Evolutionary conservation across 371 early-diverging fungal species (phyloP).

Genomic region (Lichtheimia corymbifera): DNA sequence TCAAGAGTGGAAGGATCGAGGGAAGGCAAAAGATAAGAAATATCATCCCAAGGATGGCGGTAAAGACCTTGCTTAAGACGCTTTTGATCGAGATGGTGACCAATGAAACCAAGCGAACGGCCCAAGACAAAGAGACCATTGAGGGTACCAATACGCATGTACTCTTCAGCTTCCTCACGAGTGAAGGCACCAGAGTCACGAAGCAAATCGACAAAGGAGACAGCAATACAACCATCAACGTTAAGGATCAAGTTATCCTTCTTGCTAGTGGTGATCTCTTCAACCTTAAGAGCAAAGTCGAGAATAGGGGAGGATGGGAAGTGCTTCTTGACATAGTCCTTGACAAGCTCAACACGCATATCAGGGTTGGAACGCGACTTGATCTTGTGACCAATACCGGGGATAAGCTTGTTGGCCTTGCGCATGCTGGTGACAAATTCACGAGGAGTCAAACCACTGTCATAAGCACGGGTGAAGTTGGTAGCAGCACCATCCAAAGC

Average conservation of each 20-base stretch:
- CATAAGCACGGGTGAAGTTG: conserved; percentile 87
- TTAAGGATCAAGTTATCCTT: conserved; percentile 98
- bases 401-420: conserved; percentile 87
- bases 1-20: conserved; percentile 49
- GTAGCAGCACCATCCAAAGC: conserved; percentile 96
- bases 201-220: conserved; percentile 94
- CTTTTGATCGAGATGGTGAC: conserved; percentile 97
- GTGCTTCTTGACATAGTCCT: conserved; percentile 86
- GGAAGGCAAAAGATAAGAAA: conserved; percentile 83
- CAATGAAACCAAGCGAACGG: conserved; percentile 94
- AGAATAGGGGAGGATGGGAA: conserved; percentile 90
- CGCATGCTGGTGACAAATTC: conserved; percentile 93
- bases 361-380: conserved; percentile 98
- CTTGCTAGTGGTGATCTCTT: conserved; percentile 94
- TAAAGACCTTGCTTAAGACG: conserved; percentile 96
- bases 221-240: conserved; percentile 96
- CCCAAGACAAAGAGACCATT: conserved; percentile 97
- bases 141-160: conserved; percentile 93
- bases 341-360: conserved; percentile 93
- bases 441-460: conserved; percentile 84
- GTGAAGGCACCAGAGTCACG: conserved; percentile 92
- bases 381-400: conserved; percentile 98
- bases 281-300: conserved; percentile 93
- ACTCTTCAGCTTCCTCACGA: conserved; percentile 95
- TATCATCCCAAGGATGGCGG: conserved; percentile 98